Evolutionary conservation across 306 rosid species (phyloP), one percentile per base, ranked within the genome.

Genomic region (Castanea sativa): DNA sequence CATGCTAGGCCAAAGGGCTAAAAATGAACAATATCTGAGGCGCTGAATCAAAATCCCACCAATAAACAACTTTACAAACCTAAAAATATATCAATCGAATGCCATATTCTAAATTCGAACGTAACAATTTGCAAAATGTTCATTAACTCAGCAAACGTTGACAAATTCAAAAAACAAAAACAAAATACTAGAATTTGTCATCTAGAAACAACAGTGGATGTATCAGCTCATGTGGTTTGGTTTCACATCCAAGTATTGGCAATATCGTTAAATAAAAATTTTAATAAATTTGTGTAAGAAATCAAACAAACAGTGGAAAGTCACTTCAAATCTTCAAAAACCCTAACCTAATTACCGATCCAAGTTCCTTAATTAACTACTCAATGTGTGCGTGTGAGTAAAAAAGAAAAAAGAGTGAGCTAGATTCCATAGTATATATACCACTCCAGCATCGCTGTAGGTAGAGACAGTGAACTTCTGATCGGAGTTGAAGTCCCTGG

Each of bases 391-490:
- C 2, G 7, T 29, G 43, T 30, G 73, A 18, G 16, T 3, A 43
- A 19, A 27, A 77, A 4, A 51, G 30, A 45, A 1, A 59, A 72
- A 12, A 20, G 14, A 16, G 63, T 19, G 53, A 5, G 32, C 3
- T 2, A 4, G 30, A 78, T 68, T 57, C 49, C 86, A 27, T 41
- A 41, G 45, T 0, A 5, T 1, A 38, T 2, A 2, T 89, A 93
- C 99, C 79, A 90, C 99, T 78, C 99, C 99, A 3, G 97, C 80
- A 65, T 59, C 81, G 86, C 93, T 93, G 85, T 81, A 83, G 76
- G 97, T 82, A 23, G 91, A 89, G 77, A 93, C 77, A 19, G 93
- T 82, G 83, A 96, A 84, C 76, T 96, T 96, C 85, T 90, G 92
- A 86, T 96, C 98, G 73, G 92, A 63, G 84, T 20, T 87, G 73